Base-by-base conservation (phyloP, 2,329 filamentous ascomycete genomes). In the Arthrobotrys sphaeroides region DNA sequence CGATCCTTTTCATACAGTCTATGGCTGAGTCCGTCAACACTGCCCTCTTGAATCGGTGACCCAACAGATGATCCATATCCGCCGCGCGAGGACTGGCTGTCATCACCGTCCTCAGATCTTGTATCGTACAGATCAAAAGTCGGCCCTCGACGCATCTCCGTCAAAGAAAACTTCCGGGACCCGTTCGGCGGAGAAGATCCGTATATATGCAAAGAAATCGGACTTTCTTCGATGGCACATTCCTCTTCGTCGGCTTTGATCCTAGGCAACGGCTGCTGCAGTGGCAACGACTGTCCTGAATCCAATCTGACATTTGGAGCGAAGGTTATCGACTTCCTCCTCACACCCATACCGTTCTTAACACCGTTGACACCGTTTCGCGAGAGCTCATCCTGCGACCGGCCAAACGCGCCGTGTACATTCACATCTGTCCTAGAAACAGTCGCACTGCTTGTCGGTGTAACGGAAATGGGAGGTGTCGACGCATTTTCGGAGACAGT, bases 291-390 rank as follows among this genome's bases (percentile, higher is more conserved):
- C 24, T 73, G 73, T 24, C 79, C 79, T 6, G 74, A 77, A 67
- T 79, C 78, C 13, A 79, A 53, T 40, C 74, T 78, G 26, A 80
- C 79, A 33, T 77, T 73, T 20, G 79, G 78, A 55, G 79, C 78
- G 40, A 80, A 80, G 22, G 78, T 78, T 53, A 80, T 79, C 38
- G 79, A 80, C 24, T 69, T 75, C 47, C 79, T 79, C 60, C 77
- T 78, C 47, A 67, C 73, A 24, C 69, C 60, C 20, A 62, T 62
- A 28, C 67, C 65, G 42, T 69, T 64, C 26, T 57, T 77, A 73
- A 45, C 38, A 38, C 28, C 49, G 22, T 20, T 22, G 5, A 47
- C 20, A 40, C 65, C 61, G 5, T 64, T 31, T 16, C 55, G 57
- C 51, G 65, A 61, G n/a, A n/a, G n/a, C 7, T 61, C 74, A 57